Base-by-base conservation (phyloP, 306 rosid species). In the Ochetophila trinervis region DNA sequence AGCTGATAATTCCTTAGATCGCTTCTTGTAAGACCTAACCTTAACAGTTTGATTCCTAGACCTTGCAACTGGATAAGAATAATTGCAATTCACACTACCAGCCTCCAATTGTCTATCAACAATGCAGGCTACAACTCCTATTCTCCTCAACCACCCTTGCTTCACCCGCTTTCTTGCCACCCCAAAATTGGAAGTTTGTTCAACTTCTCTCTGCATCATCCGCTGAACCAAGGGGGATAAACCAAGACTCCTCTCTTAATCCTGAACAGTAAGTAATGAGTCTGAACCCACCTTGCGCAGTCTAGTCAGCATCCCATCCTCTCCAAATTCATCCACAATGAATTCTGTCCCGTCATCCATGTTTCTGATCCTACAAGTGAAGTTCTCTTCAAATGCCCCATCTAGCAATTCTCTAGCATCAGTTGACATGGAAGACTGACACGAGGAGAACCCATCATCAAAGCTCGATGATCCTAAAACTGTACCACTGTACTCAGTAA, bases 331-430 rank as follows among this genome's bases (percentile, higher is more conserved):
- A 80, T 85, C 83, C 60, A 83, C 81, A 57, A 77, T 32, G 63
- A 81, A 88, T 69, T 69, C 86, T 11, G 86, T 85, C 60, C 89
- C 91, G 70, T 85, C 80, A 30, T 86, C 95, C 81, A 88, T 71
- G 79, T 83, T 82, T 75, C 71, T 75, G 32, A 81, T 83, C 71
- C 52, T 20, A 10, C 61, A 55, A 53, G 14, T 4, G 23, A 37
- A 23, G 20, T 27, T 17, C 47, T 78, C 80, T 18, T 35, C 67
- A 62, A 8, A 57, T 56, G 60, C 34, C 14, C 32, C 32, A 69
- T 72, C 75, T 57, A 47, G 19, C 5, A 70, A 64, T 56, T 37
- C 68, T 0, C 78, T 67, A 49, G 64, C 71, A 48, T 76, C 83
- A 57, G 51, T 61, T 2, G 87, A 68, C 34, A 50, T 22, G 17